Evolutionary conservation across 148 eudicot species (phyloP).

Genomic region (Agrostemma githago): DNA sequence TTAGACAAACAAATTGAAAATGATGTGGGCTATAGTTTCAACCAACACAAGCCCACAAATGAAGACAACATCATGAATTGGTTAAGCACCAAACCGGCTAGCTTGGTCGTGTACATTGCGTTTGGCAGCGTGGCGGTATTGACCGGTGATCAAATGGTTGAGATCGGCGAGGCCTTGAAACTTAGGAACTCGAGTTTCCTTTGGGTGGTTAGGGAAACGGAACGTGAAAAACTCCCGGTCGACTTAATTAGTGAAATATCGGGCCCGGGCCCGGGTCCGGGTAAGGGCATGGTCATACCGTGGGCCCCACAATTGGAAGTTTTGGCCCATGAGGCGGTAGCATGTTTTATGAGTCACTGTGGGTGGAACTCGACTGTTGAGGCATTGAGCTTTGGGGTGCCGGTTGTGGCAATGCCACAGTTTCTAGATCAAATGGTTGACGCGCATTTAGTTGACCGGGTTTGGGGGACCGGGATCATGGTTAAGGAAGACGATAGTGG

Average conservation of each 20-base stretch:
- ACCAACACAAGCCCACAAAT: conserved; percentile 11
- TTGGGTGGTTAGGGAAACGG: conserved; percentile 36
- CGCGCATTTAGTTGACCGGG: conserved; percentile 25
- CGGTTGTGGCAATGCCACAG: conserved; percentile 23
- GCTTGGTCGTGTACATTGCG: conserved; percentile 45
- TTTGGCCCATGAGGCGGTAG: conserved; percentile 27
- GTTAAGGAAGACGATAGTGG: conserved; percentile 3
- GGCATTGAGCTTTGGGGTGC: conserved; percentile 26
- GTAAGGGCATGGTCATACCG: conserved; percentile 35
- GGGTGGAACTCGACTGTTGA: conserved; percentile 42
- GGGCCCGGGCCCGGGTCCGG: too few species aligned
- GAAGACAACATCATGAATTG: conserved; percentile 32
- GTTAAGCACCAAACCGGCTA: conserved; percentile 32
- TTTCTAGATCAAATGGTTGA: conserved; percentile 27
- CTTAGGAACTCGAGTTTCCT: conserved; percentile 32
- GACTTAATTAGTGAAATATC: conserved; percentile 12
- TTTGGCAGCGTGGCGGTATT: conserved; percentile 39
- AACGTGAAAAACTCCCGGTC: conserved; percentile 4
- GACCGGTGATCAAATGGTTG: conserved; percentile 28
- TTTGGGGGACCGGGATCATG: conserved; percentile 30
- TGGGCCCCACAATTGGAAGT: conserved; percentile 46
- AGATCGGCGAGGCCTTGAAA: conserved; percentile 34
- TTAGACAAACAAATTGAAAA: conserved; percentile 39
- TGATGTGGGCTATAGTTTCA: conserved; percentile 31
- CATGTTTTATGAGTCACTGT: conserved; percentile 37